A percentile compares a stretch with the other conserved stretches of the same genome.
These are phyloP conservation scores for Inga leiocalycina DNA, from an alignment of 306 rosid species.

Conservation along the genomic window DNA sequence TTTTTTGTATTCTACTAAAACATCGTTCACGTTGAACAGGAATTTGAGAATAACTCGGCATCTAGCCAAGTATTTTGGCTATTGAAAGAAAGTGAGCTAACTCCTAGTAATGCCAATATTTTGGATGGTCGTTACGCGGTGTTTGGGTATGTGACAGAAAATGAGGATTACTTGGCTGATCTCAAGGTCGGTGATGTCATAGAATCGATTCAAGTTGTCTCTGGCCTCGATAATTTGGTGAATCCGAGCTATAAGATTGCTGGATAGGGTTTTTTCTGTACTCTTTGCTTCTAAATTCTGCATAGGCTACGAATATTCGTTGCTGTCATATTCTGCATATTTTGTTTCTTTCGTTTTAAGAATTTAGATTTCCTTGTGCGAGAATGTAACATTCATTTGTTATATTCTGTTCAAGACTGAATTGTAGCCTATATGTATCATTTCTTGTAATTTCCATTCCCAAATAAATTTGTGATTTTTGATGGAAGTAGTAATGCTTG, in stretches of 20 bases:
- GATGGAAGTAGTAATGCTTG: constrained; percentile 16
- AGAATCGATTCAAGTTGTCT: constrained; percentile 84
- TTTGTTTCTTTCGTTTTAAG: constrained; percentile 30
- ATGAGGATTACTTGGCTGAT: constrained; percentile 87
- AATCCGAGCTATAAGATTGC: constrained; percentile 97
- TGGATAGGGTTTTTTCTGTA: constrained; percentile 51
- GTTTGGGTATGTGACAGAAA: constrained; percentile 82
- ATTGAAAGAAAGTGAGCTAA: constrained; percentile 91
- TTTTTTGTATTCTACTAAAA: background rate
- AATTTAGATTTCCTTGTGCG: constrained; percentile 22
- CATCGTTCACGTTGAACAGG: constrained; percentile 47
- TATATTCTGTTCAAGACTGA: background rate
- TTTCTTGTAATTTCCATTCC: constrained; percentile 35
- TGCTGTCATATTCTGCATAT: background rate
- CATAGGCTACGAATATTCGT: background rate
- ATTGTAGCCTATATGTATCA: background rate
- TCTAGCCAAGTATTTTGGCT: constrained; percentile 96
- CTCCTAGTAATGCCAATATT: constrained; percentile 95
- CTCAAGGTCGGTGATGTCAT: constrained; percentile 96
- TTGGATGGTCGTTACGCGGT: constrained; percentile 95
- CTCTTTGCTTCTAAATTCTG: constrained; percentile 19
- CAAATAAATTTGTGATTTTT: constrained; percentile 31
- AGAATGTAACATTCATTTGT: constrained; percentile 30
- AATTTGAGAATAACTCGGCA: constrained; percentile 88
- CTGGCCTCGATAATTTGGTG: constrained; percentile 83